phyloP scores from a whole-genome alignment of 345 rosid genomes.

The Moricandia moricandioides region DNA sequence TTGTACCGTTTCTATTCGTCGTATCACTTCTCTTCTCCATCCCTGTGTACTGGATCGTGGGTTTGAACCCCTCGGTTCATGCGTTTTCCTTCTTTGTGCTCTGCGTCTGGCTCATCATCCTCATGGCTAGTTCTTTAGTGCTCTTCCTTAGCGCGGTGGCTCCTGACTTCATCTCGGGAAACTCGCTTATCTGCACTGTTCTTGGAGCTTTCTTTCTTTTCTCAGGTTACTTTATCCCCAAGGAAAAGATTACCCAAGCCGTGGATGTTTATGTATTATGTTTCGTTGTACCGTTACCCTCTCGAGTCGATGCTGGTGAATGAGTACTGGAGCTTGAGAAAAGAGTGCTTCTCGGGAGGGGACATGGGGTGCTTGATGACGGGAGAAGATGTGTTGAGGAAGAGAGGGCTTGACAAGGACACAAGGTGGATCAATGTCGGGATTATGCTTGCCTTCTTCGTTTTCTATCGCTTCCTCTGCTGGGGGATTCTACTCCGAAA shows the following conservation, averaged over 20 bases:
- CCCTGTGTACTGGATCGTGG: slow-evolving; percentile 89
- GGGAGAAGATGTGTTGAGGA: slow-evolving; percentile 66
- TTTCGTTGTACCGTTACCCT: slow-evolving; percentile 78
- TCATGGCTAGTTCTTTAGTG: slow-evolving; percentile 82
- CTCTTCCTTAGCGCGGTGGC: slow-evolving; percentile 77
- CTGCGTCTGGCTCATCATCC: slow-evolving; percentile 70
- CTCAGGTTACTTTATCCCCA: slow-evolving; percentile 89
- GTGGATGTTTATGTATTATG: slow-evolving; percentile 93
- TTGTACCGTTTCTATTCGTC: slow-evolving; percentile 65
- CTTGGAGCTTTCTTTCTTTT: slow-evolving; percentile 82
- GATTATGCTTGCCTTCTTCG: slow-evolving; percentile 81
- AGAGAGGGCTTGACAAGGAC: slow-evolving; percentile 72
- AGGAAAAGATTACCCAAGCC: slow-evolving; percentile 84
- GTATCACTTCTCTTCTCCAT: slow-evolving; percentile 68
- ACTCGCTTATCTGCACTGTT: slow-evolving; percentile 80
- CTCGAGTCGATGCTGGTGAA: slow-evolving; percentile 69
- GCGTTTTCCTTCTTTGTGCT: slow-evolving; percentile 70
- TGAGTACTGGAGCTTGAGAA: slow-evolving; percentile 72
- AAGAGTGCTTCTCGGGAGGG: slow-evolving; percentile 52
- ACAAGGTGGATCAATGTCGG: slow-evolving; percentile 77
- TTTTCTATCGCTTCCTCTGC: slow-evolving; percentile 73
- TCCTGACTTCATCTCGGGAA: slow-evolving; percentile 79
- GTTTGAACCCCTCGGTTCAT: slow-evolving; percentile 60
- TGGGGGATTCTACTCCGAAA: slow-evolving; percentile 70
- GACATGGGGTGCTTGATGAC: slow-evolving; percentile 48